These are phyloP conservation scores for Marasmius oreades DNA, from an alignment of 1,284 basidiomycete genomes.

Conservation along the genomic window DNA sequence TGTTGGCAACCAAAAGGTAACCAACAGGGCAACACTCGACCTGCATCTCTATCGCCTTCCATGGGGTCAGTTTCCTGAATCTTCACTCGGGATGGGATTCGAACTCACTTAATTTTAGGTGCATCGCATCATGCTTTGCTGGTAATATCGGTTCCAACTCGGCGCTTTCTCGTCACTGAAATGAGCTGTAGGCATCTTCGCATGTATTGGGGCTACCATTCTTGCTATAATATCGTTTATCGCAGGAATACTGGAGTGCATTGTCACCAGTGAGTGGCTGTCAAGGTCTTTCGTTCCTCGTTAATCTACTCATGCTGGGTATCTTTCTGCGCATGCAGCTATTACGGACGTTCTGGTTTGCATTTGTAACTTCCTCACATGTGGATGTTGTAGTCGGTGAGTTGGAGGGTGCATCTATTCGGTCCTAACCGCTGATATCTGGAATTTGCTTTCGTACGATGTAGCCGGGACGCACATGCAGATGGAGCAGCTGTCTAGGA, in stretches of 20 bases:
- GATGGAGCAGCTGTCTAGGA: neutral
- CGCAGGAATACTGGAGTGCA: constrained; percentile 41
- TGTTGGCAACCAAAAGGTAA: too few species aligned
- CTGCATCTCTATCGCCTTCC: neutral
- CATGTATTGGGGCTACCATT: constrained; percentile 40
- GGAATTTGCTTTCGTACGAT: neutral
- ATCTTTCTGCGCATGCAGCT: constrained; percentile 22
- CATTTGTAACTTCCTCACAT: constrained; percentile 35
- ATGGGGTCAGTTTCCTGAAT: constrained; percentile 3
- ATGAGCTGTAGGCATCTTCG: constrained; percentile 28
- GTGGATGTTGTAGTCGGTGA: constrained; percentile 31
- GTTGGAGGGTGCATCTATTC: neutral
- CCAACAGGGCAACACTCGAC: too few species aligned
- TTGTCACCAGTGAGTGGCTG: constrained; percentile 34
- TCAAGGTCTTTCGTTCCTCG: neutral
- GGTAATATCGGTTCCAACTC: constrained; percentile 10
- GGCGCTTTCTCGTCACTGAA: neutral
- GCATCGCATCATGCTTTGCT: constrained; percentile 33
- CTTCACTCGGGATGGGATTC: neutral
- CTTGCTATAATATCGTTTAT: constrained; percentile 36
- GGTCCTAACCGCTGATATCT: too few species aligned
- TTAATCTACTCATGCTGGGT: too few species aligned
- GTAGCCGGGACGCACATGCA: neutral
- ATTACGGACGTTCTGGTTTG: constrained; percentile 33
- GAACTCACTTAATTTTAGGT: constrained; percentile 13